Percentiles rank a stretch among this genome's conserved stretches.
Evolutionary conservation across 331 rosid species (phyloP).

Genomic region (Phaseolus coccineus): DNA sequence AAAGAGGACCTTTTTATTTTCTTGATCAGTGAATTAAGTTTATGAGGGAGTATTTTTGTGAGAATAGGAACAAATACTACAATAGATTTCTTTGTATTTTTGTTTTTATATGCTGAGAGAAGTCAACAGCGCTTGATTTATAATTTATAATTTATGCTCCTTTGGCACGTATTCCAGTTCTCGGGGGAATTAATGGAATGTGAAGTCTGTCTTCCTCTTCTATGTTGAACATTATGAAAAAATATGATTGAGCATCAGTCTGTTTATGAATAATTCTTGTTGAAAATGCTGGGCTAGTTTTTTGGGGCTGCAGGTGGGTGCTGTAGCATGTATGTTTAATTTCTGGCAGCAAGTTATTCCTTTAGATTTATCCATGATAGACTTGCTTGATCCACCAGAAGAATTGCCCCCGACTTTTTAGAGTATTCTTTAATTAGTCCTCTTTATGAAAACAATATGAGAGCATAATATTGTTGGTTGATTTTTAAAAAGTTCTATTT

Average conservation of each 20-base stretch:
- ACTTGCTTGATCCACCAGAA: neutral
- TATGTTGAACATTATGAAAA: conserved; percentile 6
- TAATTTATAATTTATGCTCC: neutral
- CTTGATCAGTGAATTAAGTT: neutral
- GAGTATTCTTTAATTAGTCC: neutral
- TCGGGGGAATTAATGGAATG: neutral
- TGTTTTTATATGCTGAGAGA: neutral
- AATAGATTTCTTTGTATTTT: neutral
- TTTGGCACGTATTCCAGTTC: neutral
- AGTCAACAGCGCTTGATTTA: conserved; percentile 5
- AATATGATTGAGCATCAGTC: neutral
- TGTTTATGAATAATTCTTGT: neutral
- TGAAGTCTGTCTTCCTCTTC: neutral
- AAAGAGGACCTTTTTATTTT: neutral
- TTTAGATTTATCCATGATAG: conserved; percentile 9
- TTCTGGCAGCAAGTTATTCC: neutral
- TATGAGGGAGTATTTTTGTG: neutral
- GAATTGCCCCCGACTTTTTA: neutral
- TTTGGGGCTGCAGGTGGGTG: neutral
- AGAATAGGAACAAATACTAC: neutral
- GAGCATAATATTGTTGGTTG: neutral
- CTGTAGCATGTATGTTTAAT: neutral
- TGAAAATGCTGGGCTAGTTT: conserved; percentile 14
- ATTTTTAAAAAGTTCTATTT: neutral
- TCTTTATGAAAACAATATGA: neutral